Evolutionary conservation across 352 stramenopile genomes (phyloP), one percentile per base, ranked within the genome.

Genomic region (Peronospora farinosa): DNA sequence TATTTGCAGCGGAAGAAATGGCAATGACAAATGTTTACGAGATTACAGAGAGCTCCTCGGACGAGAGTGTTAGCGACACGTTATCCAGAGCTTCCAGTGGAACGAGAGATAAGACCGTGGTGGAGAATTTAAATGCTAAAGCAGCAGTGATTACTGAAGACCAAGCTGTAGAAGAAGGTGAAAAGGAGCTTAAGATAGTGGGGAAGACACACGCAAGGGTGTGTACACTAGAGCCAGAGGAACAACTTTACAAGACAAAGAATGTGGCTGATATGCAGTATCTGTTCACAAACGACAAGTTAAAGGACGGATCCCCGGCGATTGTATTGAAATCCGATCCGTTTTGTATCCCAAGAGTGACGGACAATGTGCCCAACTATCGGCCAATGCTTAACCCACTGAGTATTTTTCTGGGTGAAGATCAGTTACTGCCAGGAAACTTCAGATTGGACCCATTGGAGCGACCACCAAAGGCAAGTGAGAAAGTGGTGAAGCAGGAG

Each of bases 361-460:
- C 78, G 12, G 78, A 89, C 64, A 86, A 86, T 51, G 78, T 87
- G 32, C 46, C 59, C 10, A 75, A 81, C 42, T 89, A 89, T 58
- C 66, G 74, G 0, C 78, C 78, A 0, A 68, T 61, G 43, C 78
- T 86, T 51, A 89, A 89, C 48, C 76, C 78, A 37, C 47, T 85
- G 35, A 86, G 67, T 43, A 87, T 89, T 47, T 69, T 89, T 17
- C 56, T 81, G 21, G 64, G 61, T 15, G 78, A 87, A 54, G 76
- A 87, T 47, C 70, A 82, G 57, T 57, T 89, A n/a, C 52, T 89
- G 41, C 78, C 78, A 6, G 63, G 71, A 1, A 78, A 84, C 33
- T 85, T 87, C 47, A 47, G 63, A 4, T 53, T 89, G 7, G 78
- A 89, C 35, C 74, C 69, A 40, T 67, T 51, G 13, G 74, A 85